Conservation (phyloP, 495 filamentous ascomycete species). For the Penicillium chermesinum region DNA sequence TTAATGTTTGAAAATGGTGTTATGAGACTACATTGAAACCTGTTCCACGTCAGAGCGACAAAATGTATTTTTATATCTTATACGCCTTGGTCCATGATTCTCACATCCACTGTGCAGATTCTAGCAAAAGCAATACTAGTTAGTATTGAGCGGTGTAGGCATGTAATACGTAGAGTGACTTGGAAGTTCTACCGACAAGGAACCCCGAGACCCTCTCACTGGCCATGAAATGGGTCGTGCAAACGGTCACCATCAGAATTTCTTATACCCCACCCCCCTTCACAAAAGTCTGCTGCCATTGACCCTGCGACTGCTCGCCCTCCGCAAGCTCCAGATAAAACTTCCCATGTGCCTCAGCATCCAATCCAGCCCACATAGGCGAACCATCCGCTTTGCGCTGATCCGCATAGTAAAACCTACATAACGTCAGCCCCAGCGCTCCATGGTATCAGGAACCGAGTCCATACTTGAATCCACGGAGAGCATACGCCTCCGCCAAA, state of each 20-base stretch:
- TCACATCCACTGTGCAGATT: too few species aligned
- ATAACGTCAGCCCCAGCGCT: background rate
- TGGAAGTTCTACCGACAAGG: too few species aligned
- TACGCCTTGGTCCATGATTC: too few species aligned
- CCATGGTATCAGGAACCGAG: too few species aligned
- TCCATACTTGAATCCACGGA: conserved; percentile 36
- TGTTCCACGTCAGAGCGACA: background rate
- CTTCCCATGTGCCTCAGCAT: conserved; percentile 38
- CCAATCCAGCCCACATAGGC: conserved; percentile 16
- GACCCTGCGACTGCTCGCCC: conserved; percentile 24
- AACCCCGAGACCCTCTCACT: too few species aligned
- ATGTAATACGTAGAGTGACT: too few species aligned
- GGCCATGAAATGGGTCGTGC: too few species aligned
- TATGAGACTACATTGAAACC: conserved; percentile 9
- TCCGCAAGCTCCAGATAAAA: conserved; percentile 37
- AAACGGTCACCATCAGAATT: too few species aligned
- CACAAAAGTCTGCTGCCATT: conserved; percentile 46
- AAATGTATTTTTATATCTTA: conserved; percentile 2
- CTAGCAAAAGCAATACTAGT: too few species aligned
- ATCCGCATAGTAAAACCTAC: conserved; percentile 47
- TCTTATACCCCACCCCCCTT: conserved; percentile 37
- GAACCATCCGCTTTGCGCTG: conserved; percentile 39
- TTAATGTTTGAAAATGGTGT: conserved; percentile 13
- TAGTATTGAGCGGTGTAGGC: too few species aligned
- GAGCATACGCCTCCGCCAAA: conserved; percentile 34